Evolutionary conservation across 1,284 basidiomycete species (phyloP), one percentile per base, ranked within the genome.

Genomic region (Kalmanozyma brasiliensis): DNA sequence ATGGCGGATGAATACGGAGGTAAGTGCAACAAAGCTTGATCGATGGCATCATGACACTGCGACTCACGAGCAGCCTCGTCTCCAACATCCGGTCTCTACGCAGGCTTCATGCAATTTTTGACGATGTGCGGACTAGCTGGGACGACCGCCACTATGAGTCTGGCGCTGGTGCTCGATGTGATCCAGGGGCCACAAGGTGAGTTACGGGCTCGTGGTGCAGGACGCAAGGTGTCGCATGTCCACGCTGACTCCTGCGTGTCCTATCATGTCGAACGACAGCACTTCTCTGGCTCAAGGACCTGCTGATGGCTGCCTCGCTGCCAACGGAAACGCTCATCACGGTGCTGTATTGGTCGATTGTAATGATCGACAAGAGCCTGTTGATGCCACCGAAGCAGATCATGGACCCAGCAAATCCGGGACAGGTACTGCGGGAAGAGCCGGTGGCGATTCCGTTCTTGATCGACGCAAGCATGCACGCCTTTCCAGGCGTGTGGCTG

Each of bases 381-480:
- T 24, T 78, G 38, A 53, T 76, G 38, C 69, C 61, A n/a, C 65
- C 65, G 26, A 57, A 29, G 41, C 30, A 52, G 37, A 43, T 61
- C 16, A 53, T 55, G 42, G 70, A 77, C 35, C 71, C 74, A 8
- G 13, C 41, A 24, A 70, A 76, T 35, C 74, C 76, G 3, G 72
- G 62, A 4, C 74, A 70, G 51, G 52, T 73, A 16, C 45, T 76
- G 1, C 47, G 52, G 24, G 52, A 59, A 38, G 63, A 76, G 38
- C 23, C 53, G 29, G 52, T 76, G 19, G 19, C 43, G 2, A 37
- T 76, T 8, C 76, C 76, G 0, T 56, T 76, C 32, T 20, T 11
- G 17, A 59, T 68, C 32, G 76, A 78, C 26, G 60, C 74, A n/a
- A 49, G 49, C 30, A 46, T 76, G 45, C 76, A 78, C 49, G 74